Evolutionary conservation across 1,284 basidiomycete genomes (phyloP).

Genomic region (Tilletia walkeri): DNA sequence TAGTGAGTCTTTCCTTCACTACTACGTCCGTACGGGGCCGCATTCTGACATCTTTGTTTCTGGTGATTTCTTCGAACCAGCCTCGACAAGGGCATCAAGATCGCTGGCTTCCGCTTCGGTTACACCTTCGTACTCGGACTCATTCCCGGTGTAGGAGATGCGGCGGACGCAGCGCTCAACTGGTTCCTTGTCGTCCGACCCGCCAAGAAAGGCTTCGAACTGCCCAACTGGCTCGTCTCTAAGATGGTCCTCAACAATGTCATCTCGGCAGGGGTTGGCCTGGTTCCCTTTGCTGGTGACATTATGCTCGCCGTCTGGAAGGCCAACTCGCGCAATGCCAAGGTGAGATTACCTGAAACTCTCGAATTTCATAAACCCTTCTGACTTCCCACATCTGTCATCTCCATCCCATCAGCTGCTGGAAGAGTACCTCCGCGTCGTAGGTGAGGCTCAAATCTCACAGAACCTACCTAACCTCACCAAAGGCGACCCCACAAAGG

Average conservation of each 20-base stretch:
- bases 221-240: constrained; percentile 42
- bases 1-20: constrained; percentile 51
- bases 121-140: constrained; percentile 67
- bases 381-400: no score
- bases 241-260: constrained; percentile 74
- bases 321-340: constrained; percentile 84
- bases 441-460: constrained; percentile 11
- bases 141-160: constrained; percentile 72
- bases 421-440: constrained; percentile 16
- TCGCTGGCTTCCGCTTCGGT: constrained; percentile 82
- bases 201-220: constrained; percentile 67
- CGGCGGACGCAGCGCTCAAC: constrained; percentile 67
- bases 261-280: constrained; percentile 69
- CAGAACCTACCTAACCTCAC: constrained; percentile 13
- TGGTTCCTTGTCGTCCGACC: constrained; percentile 77
- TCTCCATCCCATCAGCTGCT: background rate
- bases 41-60: no score
- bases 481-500: background rate
- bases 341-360: constrained; percentile 24
- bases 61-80: no score
- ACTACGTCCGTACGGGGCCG: no score
- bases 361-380: no score
- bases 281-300: constrained; percentile 78
- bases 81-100: constrained; percentile 82
- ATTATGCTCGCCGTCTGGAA: constrained; percentile 73